Evolutionary conservation across 2,329 filamentous ascomycete genomes (phyloP), one percentile per base, ranked within the genome.

Genomic region (Amphichorda felina): DNA sequence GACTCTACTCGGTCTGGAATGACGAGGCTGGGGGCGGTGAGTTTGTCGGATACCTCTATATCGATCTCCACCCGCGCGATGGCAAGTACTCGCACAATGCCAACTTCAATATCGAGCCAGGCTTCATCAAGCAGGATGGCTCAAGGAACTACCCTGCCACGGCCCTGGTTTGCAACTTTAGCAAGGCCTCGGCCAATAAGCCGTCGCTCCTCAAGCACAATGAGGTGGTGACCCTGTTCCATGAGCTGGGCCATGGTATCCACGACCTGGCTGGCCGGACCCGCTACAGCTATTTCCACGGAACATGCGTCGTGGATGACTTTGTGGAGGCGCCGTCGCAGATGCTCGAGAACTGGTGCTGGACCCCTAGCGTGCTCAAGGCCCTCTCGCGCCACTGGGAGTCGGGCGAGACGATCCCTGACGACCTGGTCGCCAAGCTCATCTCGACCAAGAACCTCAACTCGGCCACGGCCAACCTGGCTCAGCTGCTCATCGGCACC

Each of bases 21-120:
- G 80, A 88, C 42, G 72, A 75, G 40, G 68, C 66, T 2, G 77
- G 82, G 45, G 83, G 82, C 13, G 66, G 70, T 34, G 74, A 66
- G 25, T 91, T 91, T 48, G 78, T 84, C 6, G 84, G 84, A 28
- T 91, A 89, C 53, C 68, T 91, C 18, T 89, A 89, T 55, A 71
- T 91, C 11, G 84, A 91, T 55, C 68, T 89, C 15, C 81, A 85
- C 56, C 83, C 83, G 2, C 72, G 84, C 26, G 75, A 77, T 46
- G 83, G 85, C 56, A 91, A 91, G 56, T 89, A 89, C 53, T 79
- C 81, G 13, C 84, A 89, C 50, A 83, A 84, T 5, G 84, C 84
- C 49, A 89, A 89, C 64, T 89, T 91, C 63, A 83, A 79, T 56
- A 57, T 91, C 2, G 77, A 85, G 56, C 81, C 82, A 1, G 81